phyloP scores from a whole-genome alignment of 2,329 filamentous ascomycete species.

The Ophiostoma quercus region DNA sequence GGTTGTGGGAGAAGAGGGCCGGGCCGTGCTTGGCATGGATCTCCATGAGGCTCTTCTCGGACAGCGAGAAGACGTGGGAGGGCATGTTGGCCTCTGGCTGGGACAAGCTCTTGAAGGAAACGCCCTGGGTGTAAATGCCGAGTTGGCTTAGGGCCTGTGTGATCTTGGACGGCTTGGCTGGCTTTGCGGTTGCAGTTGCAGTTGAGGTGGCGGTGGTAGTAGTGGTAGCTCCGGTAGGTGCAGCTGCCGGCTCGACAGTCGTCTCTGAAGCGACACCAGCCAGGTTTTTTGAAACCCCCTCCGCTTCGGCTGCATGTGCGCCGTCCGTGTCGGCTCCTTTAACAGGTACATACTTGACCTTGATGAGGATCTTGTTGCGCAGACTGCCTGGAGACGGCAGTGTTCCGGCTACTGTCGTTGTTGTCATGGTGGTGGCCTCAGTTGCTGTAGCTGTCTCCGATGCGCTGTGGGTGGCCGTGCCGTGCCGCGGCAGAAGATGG shows the following conservation, averaged over 20 bases:
- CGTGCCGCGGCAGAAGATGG: constrained; percentile 57
- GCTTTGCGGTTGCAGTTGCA: background rate
- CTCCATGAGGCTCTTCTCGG: constrained; percentile 59
- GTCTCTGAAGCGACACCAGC: constrained; percentile 19
- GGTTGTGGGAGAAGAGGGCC: constrained; percentile 74
- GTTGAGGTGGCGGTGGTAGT: background rate
- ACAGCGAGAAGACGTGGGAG: constrained; percentile 64
- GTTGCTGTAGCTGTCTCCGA: background rate
- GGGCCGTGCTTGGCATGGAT: constrained; percentile 46
- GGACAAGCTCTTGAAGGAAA: constrained; percentile 72
- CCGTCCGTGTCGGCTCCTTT: background rate
- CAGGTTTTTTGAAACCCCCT: constrained; percentile 15
- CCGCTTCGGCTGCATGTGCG: constrained; percentile 10
- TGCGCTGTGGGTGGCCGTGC: constrained; percentile 42
- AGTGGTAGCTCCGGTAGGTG: background rate
- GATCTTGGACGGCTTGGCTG: constrained; percentile 54
- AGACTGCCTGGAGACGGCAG: constrained; percentile 67
- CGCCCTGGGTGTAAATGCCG: constrained; percentile 77
- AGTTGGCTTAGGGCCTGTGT: constrained; percentile 68
- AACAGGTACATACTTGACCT: constrained; percentile 65
- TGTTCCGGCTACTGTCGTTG: background rate
- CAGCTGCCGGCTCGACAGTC: constrained; percentile 13
- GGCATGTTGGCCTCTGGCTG: constrained; percentile 65
- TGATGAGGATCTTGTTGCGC: constrained; percentile 73
- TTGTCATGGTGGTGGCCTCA: background rate